Conservation (phyloP, 164 flowering plant species). For the Vitis cinerea region DNA sequence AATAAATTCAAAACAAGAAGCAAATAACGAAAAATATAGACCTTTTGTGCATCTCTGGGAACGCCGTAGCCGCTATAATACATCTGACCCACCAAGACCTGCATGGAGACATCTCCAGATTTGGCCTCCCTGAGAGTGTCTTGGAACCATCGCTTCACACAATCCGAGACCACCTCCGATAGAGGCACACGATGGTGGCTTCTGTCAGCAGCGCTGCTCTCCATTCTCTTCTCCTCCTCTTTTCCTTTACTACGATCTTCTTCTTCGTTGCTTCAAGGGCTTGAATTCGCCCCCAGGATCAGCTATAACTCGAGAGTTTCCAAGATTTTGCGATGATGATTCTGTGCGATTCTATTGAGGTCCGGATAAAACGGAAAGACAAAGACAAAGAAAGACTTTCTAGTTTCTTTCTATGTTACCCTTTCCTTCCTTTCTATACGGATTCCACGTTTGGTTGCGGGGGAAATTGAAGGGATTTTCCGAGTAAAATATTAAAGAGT, state of each 20-base stretch:
- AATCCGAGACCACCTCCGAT: conserved; percentile 71
- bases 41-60: conserved; percentile 69
- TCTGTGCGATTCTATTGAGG: no score
- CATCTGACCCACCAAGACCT: conserved; percentile 95
- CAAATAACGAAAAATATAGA: conserved; percentile 7
- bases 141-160: conserved; percentile 85
- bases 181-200: conserved; percentile 40
- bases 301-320: not conserved
- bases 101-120: conserved; percentile 77
- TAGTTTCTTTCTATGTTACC: no score
- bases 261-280: not conserved
- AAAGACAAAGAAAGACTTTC: no score
- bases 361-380: no score
- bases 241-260: not conserved
- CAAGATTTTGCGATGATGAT: not conserved
- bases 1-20: not conserved
- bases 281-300: not conserved
- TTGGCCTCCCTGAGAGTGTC: conserved; percentile 92
- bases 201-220: conserved; percentile 10
- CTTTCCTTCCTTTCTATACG: no score
- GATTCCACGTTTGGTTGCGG: no score
- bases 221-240: conserved; percentile 12
- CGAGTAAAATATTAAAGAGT: no score
- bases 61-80: conserved; percentile 89
- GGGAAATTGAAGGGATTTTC: no score